phyloP scores from a whole-genome alignment of 805 yeast genomes.

The Ogataea degrootiae region DNA sequence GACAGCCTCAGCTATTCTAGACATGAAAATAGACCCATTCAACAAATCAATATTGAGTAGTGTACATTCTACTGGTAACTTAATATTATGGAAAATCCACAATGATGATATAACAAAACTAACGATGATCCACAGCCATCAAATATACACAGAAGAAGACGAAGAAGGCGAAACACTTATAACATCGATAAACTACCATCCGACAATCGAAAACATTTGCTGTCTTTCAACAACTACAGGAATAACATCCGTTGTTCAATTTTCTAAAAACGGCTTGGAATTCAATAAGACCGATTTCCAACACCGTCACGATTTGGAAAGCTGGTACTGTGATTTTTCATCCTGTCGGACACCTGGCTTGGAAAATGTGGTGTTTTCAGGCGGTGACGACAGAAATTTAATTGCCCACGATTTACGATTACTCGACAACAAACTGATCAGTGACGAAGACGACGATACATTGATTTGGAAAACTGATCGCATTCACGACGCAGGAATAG shows the following conservation, averaged over 20 bases:
- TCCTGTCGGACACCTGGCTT: conserved; percentile 38
- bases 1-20: conserved; percentile 67
- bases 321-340: conserved; percentile 84
- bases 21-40: conserved; percentile 61
- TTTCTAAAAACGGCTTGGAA: conserved; percentile 13
- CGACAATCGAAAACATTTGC: conserved; percentile 33
- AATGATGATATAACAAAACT: conserved; percentile 17
- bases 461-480: conserved; percentile 38
- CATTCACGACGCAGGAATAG: conserved; percentile 88
- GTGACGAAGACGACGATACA: conserved; percentile 23
- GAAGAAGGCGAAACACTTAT: conserved; percentile 36
- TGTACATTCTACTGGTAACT: conserved; percentile 78
- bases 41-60: conserved; percentile 45
- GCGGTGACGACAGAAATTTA: conserved; percentile 83
- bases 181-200: conserved; percentile 61
- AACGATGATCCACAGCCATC: conserved; percentile 29
- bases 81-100: conserved; percentile 55
- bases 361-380: conserved; percentile 62
- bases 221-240: conserved; percentile 70
- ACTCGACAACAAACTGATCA: neutral
- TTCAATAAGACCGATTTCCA: conserved; percentile 21
- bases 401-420: conserved; percentile 68
- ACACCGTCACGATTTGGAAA: conserved; percentile 54
- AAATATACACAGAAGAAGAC: conserved; percentile 39
- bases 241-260: conserved; percentile 33